Evolutionary conservation across 2,329 filamentous ascomycete genomes (phyloP).

Genomic region (Diaporthe australafricana): DNA sequence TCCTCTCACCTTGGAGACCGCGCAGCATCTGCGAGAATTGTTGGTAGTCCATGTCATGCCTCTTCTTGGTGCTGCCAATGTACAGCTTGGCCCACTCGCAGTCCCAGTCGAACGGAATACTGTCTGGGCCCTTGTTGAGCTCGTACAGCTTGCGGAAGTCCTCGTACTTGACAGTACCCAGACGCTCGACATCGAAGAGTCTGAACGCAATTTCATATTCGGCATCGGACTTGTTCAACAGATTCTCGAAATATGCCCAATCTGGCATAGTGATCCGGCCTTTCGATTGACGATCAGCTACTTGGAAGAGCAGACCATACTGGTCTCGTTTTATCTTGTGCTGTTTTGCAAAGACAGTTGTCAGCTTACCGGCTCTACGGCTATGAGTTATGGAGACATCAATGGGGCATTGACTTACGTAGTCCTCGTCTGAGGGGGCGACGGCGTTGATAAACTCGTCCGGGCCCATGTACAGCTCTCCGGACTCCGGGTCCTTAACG

Average conservation of each 20-base stretch:
- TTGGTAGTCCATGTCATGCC: slow-evolving; percentile 92
- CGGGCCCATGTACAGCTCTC: slow-evolving; percentile 82
- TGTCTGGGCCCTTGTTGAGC: slow-evolving; percentile 85
- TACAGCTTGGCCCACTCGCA: slow-evolving; percentile 97
- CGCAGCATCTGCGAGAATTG: slow-evolving; percentile 99
- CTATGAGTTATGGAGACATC: neutral
- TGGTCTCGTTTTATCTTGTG: slow-evolving; percentile 98
- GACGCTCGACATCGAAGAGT: slow-evolving; percentile 88
- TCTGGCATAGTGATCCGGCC: slow-evolving; percentile 84
- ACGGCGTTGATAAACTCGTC: slow-evolving; percentile 93
- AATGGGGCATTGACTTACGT: slow-evolving; percentile 71
- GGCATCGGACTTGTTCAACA: slow-evolving; percentile 92
- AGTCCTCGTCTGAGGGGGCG: slow-evolving; percentile 88
- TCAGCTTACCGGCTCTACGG: slow-evolving; percentile 29
- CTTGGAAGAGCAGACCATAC: slow-evolving; percentile 91
- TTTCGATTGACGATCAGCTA: slow-evolving; percentile 82
- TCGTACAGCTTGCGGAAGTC: slow-evolving; percentile 88
- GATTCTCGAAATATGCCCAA: slow-evolving; percentile 94
- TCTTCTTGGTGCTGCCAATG: slow-evolving; percentile 86
- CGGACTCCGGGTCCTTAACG: slow-evolving; percentile 77
- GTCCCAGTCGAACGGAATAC: slow-evolving; percentile 95
- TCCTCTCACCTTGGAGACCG: slow-evolving; percentile 93
- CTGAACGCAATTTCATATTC: slow-evolving; percentile 99
- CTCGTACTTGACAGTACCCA: slow-evolving; percentile 88
- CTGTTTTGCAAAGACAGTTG: slow-evolving; percentile 58